A percentile compares a stretch with the other conserved stretches of the same genome.
Evolutionary conservation across 2,329 filamentous ascomycete species (phyloP).

Genomic region (Macrophomina tecta): DNA sequence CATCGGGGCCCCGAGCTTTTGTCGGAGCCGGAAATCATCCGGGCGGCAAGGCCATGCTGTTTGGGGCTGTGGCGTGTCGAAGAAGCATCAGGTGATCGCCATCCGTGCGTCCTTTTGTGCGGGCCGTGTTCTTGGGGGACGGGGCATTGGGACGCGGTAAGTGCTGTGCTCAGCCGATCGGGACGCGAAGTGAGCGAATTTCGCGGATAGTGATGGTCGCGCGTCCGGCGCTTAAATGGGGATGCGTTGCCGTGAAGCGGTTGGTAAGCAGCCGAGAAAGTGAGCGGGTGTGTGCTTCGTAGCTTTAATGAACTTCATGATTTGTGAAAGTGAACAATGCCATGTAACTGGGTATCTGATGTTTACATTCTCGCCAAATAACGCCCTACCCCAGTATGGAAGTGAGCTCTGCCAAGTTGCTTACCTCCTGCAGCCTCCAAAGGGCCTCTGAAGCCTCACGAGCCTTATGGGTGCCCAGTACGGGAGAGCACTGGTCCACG

Average conservation of each 20-base stretch:
- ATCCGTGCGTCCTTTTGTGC: background rate
- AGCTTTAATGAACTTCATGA: no score
- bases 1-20: background rate
- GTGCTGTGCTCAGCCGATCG: conserved; percentile 19
- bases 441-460: conserved; percentile 37
- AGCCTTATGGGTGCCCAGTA: conserved; percentile 49
- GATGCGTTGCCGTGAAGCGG: background rate
- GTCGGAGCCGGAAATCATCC: background rate
- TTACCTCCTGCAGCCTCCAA: conserved; percentile 28
- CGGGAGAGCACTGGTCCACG: conserved; percentile 51
- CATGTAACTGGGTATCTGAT: background rate
- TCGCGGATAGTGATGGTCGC: background rate
- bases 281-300: no score
- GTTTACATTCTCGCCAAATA: background rate
- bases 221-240: background rate
- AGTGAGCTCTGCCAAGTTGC: conserved; percentile 28
- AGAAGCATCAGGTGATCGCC: conserved; percentile 25
- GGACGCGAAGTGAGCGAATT: conserved; percentile 7
- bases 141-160: background rate
- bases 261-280: background rate
- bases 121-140: background rate
- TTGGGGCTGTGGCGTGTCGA: background rate
- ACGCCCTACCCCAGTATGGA: background rate
- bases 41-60: background rate
- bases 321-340: no score